Base-by-base conservation (phyloP, 306 rosid genomes). In the Rubus parviflorus region DNA sequence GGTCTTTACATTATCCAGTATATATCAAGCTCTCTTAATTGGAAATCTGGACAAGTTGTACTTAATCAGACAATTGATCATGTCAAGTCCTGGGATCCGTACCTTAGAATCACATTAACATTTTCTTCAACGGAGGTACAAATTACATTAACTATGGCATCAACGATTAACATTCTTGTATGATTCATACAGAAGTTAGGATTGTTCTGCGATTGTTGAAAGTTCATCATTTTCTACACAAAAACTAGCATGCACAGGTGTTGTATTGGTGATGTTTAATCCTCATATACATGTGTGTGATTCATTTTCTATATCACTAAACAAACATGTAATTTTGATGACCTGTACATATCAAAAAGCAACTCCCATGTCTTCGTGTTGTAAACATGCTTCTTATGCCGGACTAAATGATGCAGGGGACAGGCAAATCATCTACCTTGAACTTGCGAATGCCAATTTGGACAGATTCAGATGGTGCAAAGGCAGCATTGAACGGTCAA, bases 401-500 rank as follows among this genome's bases (percentile, higher is more conserved):
- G 75, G 52, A 70, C 22, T 72, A 66, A 66, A 57, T 72, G 25
- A 45, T 76, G 85, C 85, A 92, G 93, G 87, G 73, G 22, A 42
- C 64, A 10, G 81, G 73, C 46, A 70, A 49, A 68, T 79, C 65
- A 15, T 92, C 96, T 40, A 82, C 84, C 45, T 78, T 93, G 78
- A 91, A 92, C 66, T 68, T 95, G 47, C 91, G 98, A 58, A 8
- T 92, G 5, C 98, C 98, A 10, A 81, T 85, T 53, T 95, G 98
- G 98, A 92, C 96, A 12, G 30, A 9, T 51, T 5, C 49, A 6
- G 51, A 67, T 73, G 90, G 83, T 68, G 89, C 93, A 22, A 83
- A 81, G 71, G 91, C 72, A 37, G 51, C 64, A 65, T 66, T 92
- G 66, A 95, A 92, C 81, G 75, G 67, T 56, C 69, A 78, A 63